Evolutionary conservation across 345 rosid genomes (phyloP).

Genomic region (Crucihimalaya himalaica): DNA sequence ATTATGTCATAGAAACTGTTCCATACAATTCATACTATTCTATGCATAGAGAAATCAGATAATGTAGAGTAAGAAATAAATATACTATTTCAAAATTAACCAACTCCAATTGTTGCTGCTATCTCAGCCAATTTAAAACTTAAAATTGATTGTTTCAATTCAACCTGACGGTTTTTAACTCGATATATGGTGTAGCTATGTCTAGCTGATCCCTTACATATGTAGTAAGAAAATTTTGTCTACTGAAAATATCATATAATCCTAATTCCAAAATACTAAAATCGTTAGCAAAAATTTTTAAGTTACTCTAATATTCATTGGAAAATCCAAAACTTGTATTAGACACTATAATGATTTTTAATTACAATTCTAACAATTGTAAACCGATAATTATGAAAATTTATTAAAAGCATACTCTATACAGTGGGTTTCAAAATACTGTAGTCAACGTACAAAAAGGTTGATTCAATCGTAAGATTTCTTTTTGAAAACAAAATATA

Average conservation of each 20-base stretch:
- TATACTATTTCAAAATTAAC: background rate
- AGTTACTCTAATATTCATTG: background rate
- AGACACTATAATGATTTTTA: background rate
- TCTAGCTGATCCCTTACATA: background rate
- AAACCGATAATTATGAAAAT: background rate
- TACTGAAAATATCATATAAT: background rate
- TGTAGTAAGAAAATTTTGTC: background rate
- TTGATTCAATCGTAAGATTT: background rate
- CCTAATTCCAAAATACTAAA: slow-evolving; percentile 10
- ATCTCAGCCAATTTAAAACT: background rate
- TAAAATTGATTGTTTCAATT: background rate
- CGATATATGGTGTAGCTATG: background rate
- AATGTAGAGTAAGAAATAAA: background rate
- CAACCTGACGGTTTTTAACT: background rate
- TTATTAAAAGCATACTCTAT: background rate
- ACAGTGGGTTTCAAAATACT: background rate
- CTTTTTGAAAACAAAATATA: background rate
- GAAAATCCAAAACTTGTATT: background rate
- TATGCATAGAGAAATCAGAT: background rate
- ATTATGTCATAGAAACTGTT: slow-evolving; percentile 26
- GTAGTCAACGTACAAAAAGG: slow-evolving; percentile 6
- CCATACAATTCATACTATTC: background rate
- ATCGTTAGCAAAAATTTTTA: background rate
- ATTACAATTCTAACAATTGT: background rate
- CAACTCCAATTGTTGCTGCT: background rate